A percentile compares a stretch with the other conserved stretches of the same genome.
Evolutionary conservation across 2,329 filamentous ascomycete genomes (phyloP).

Genomic region (Leptographium lundbergii): DNA sequence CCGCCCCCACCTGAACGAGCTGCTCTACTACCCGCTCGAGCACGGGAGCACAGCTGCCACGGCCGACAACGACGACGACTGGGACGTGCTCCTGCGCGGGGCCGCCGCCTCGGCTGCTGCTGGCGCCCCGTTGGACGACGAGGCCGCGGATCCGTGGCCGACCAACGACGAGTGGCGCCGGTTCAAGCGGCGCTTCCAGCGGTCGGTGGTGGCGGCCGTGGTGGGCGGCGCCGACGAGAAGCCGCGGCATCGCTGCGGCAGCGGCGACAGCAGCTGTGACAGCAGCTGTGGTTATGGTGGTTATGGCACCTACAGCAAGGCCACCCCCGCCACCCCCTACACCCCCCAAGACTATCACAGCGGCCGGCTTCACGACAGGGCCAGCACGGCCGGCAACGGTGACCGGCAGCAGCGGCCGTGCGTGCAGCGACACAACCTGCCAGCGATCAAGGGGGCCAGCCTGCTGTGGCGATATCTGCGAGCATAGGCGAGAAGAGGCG

Average conservation of each 20-base stretch:
- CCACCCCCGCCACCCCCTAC: too few species aligned
- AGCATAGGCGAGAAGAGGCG: neutral
- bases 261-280: neutral
- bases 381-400: neutral
- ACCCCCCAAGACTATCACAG: neutral
- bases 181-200: slow-evolving; percentile 22
- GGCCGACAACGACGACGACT: slow-evolving; percentile 15
- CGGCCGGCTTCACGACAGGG: neutral
- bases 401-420: neutral
- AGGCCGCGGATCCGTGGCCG: slow-evolving; percentile 23
- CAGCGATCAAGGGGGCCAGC: slow-evolving; percentile 6
- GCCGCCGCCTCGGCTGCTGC: neutral
- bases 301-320: too few species aligned
- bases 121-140: slow-evolving; percentile 9
- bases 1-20: slow-evolving; percentile 28
- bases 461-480: slow-evolving; percentile 8
- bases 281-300: neutral
- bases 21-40: slow-evolving; percentile 24
- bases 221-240: slow-evolving; percentile 5
- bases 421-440: neutral
- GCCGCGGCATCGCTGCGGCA: neutral
- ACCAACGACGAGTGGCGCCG: slow-evolving; percentile 27
- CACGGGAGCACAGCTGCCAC: neutral
- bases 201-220: slow-evolving; percentile 18
- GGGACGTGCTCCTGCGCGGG: slow-evolving; percentile 8